These are phyloP conservation scores for Vanderwaltozyma polyspora DNA, from an alignment of 805 yeast species.

Conservation along the genomic window DNA sequence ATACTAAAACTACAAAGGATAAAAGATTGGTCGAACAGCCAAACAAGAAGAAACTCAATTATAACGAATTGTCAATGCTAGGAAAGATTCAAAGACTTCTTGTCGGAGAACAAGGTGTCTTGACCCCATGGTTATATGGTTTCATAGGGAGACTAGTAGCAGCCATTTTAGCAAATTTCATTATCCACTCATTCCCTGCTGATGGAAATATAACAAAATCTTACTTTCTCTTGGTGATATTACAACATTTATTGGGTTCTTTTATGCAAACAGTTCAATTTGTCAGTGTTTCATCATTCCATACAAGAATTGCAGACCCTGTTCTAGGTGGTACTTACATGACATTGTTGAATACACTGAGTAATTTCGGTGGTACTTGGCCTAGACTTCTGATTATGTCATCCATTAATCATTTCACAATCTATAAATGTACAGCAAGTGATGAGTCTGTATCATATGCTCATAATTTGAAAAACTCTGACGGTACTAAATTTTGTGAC, in stretches of 20 bases:
- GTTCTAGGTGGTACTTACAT: conserved; percentile 94
- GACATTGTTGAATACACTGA: conserved; percentile 87
- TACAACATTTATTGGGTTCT: conserved; percentile 76
- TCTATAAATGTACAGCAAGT: conserved; percentile 40
- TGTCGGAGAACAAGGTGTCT: conserved; percentile 38
- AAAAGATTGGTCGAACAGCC: not conserved
- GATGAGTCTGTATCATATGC: not conserved
- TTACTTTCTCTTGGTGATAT: conserved; percentile 61
- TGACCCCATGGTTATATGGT: conserved; percentile 84
- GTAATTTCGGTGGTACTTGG: conserved; percentile 97
- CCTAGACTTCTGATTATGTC: conserved; percentile 73
- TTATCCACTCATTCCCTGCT: conserved; percentile 63
- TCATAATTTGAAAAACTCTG: not conserved
- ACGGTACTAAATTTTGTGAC: conserved; percentile 1
- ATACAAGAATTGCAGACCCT: conserved; percentile 92
- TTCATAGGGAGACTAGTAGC: conserved; percentile 71
- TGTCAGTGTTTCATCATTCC: conserved; percentile 89
- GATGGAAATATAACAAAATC: conserved; percentile 33
- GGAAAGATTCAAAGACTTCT: conserved; percentile 6
- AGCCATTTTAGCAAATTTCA: conserved; percentile 62
- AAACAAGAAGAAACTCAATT: not conserved
- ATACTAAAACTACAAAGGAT: not conserved
- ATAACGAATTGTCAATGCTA: not conserved
- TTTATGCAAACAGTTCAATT: conserved; percentile 94
- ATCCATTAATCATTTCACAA: conserved; percentile 70